Evolutionary conservation across 768 basidiomycete species (phyloP), one percentile per base, ranked within the genome.

Genomic region (Melanogaster broomeanus): DNA sequence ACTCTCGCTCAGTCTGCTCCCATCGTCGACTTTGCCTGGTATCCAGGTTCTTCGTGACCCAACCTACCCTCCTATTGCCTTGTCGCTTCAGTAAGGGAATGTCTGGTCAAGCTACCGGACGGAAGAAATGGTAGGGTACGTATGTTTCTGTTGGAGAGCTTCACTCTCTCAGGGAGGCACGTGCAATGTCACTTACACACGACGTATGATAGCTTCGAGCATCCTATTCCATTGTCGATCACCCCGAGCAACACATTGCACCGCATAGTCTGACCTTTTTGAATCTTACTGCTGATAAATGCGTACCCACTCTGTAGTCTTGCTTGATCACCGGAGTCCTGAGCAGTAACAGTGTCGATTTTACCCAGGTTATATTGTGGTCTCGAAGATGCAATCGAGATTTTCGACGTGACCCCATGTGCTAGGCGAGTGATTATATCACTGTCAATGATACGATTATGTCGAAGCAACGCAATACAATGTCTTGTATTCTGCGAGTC

Each of bases 211-310:
- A 97, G 95, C 79, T 92, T 18, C 83, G 95, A 16, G 96, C 94
- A 0, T 94, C 92, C 1, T 98, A 98, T 67, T 77, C 77, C 35
- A 96, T 98, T 34, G 80, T 98, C 10, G 95, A 98, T 66, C 95
- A 98, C 61, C 77, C 88, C n/a, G 96, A 98, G 70, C 81, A 94
- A 28, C 84, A 91, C 48, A 76, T 97, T 35, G 93, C 92, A 0
- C 94, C 96, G 0, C 88, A 93, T 48, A 83, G 83, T 58, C 74
- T 98, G 52, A 77, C 87, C 0, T 98, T 97, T 69, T n/a, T n/a
- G n/a, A 90, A 90, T 58, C 66, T 76, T 2, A 71, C 79, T 5
- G 84, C 81, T 0, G 74, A 84, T 31, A 87, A 78, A 93, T 93
- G 49, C 38, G 42, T 42, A 34, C 30, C 41, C 34, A 6, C 11